A percentile compares a stretch with the other conserved stretches of the same genome.
Conservation (phyloP, 441 rosid genomes). For the Pelargonium myrrhifolium region DNA sequence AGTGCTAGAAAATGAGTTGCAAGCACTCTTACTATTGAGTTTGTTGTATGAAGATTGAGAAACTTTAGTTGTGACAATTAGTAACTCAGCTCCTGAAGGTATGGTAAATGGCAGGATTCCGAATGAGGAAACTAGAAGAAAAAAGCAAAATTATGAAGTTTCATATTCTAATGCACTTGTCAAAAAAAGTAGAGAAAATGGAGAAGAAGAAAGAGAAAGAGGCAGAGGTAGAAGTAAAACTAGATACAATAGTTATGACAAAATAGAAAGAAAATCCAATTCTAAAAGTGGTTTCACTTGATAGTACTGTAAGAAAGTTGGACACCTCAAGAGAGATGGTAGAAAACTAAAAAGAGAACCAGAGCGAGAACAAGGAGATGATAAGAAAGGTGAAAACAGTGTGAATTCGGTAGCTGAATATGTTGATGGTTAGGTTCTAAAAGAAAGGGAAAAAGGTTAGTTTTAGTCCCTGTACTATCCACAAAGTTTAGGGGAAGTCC, state of each 20-base stretch:
- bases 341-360: neutral
- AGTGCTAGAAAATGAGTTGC: slow-evolving; percentile 6
- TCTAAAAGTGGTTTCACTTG: neutral
- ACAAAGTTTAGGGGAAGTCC: too few species aligned
- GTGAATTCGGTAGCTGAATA: too few species aligned
- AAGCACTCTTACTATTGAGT: slow-evolving; percentile 13
- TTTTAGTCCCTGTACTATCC: too few species aligned
- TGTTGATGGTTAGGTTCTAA: too few species aligned
- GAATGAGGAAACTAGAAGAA: slow-evolving; percentile 15
- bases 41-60: slow-evolving; percentile 14
- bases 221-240: too few species aligned
- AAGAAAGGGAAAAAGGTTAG: too few species aligned
- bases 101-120: slow-evolving; percentile 7
- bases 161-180: neutral
- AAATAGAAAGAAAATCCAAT: neutral
- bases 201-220: neutral
- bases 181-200: neutral
- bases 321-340: neutral
- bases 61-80: neutral
- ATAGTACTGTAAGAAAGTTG: neutral
- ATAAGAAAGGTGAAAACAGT: neutral
- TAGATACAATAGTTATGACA: neutral
- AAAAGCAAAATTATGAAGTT: neutral
- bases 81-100: slow-evolving; percentile 10
- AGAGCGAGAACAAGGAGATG: neutral